Conservation (phyloP, 2,329 filamentous ascomycete genomes). For the Triangularia setosa region DNA sequence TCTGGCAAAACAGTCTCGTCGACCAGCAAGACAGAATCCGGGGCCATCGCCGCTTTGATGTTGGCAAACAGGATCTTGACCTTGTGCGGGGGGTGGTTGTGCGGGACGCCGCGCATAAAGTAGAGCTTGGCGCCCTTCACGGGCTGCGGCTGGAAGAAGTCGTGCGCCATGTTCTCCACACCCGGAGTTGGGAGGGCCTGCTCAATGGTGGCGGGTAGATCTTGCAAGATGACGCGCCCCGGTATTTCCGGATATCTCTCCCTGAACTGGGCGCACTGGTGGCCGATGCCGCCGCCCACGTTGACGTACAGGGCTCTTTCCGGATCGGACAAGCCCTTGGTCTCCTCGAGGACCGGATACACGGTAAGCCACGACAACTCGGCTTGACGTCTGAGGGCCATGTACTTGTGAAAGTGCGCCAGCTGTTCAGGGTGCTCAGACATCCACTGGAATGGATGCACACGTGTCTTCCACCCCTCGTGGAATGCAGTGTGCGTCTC, state of each 20-base stretch:
- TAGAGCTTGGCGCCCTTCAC: slow-evolving; percentile 15
- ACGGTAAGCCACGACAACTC: not conserved
- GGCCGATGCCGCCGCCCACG: slow-evolving; percentile 40
- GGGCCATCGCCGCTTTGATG: slow-evolving; percentile 18
- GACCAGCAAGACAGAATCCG: slow-evolving; percentile 18
- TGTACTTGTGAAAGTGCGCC: not conserved
- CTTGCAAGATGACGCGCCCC: slow-evolving; percentile 46
- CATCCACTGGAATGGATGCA: not conserved
- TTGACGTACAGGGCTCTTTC: slow-evolving; percentile 37
- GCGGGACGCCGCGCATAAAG: slow-evolving; percentile 17
- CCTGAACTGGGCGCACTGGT: slow-evolving; percentile 38
- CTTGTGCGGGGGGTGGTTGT: slow-evolving; percentile 21
- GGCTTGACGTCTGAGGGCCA: not conserved
- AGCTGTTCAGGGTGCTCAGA: not conserved
- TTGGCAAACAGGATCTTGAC: slow-evolving; percentile 14
- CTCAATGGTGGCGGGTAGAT: slow-evolving; percentile 38
- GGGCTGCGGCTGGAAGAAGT: not conserved
- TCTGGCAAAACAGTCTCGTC: slow-evolving; percentile 20
- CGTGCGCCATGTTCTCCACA: not conserved
- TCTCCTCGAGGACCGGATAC: not conserved
- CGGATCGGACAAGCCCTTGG: slow-evolving; percentile 9
- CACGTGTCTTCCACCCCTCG: not conserved
- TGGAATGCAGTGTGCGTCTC: not conserved
- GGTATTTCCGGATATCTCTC: slow-evolving; percentile 35
- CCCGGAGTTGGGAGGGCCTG: slow-evolving; percentile 25